Percentiles rank a stretch among this genome's conserved stretches.
Evolutionary conservation across 108 stramenopile species (phyloP).

Genomic region (Pseudonitzschia delicatissima): DNA sequence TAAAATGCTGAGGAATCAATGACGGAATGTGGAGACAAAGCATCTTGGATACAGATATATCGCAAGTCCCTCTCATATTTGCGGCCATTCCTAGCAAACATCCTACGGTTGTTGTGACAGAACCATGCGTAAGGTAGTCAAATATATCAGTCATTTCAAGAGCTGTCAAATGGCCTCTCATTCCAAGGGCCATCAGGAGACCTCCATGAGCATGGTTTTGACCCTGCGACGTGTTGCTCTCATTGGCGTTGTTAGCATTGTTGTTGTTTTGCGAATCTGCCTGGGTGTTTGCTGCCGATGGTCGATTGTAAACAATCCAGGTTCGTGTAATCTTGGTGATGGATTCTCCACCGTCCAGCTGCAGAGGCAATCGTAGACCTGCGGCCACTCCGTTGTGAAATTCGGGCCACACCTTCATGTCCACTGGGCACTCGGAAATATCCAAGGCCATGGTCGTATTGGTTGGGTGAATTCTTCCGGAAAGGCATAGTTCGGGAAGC

Average conservation of each 20-base stretch:
- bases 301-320: slow-evolving; percentile 96
- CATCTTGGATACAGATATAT: slow-evolving; percentile 92
- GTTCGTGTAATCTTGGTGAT: slow-evolving; percentile 75
- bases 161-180: slow-evolving; percentile 89
- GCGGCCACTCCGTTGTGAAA: slow-evolving; percentile 99
- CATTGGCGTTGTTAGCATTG: not conserved
- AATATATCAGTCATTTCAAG: slow-evolving; percentile 95
- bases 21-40: slow-evolving; percentile 97
- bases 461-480: slow-evolving; percentile 88
- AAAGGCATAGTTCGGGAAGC: slow-evolving; percentile 85
- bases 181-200: slow-evolving; percentile 91
- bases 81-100: slow-evolving; percentile 95
- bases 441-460: slow-evolving; percentile 87
- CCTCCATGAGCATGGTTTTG: slow-evolving; percentile 83
- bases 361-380: slow-evolving; percentile 76
- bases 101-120: slow-evolving; percentile 93
- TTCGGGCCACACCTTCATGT: slow-evolving; percentile 91
- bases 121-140: slow-evolving; percentile 94
- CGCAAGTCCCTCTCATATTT: slow-evolving; percentile 89
- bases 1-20: slow-evolving; percentile 88
- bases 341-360: slow-evolving; percentile 20
- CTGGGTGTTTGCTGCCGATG: slow-evolving; percentile 21
- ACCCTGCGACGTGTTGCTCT: slow-evolving; percentile 4
- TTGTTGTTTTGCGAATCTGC: slow-evolving; percentile 30
- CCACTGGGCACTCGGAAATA: slow-evolving; percentile 54